These are phyloP conservation scores for Porcisia deanei DNA, from an alignment of 208 protist genomes.

Conservation along the genomic window DNA sequence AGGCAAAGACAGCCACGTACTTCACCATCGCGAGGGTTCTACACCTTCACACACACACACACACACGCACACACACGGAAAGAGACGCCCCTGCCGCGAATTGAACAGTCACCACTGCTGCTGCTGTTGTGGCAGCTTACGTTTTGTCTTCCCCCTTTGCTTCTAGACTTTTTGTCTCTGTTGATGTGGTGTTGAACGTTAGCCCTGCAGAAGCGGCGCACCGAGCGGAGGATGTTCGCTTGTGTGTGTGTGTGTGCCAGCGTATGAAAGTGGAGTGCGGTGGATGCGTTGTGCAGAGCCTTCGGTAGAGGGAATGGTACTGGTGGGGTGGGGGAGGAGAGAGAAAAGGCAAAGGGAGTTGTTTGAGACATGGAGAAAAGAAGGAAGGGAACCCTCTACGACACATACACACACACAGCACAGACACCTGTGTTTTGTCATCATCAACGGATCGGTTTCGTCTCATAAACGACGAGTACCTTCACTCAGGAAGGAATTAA, in stretches of 20 bases:
- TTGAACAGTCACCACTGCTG: not conserved
- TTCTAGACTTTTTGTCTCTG: too few relatives aligned
- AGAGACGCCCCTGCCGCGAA: not conserved
- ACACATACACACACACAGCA: not conserved
- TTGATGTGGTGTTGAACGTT: too few relatives aligned
- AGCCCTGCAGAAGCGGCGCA: not conserved
- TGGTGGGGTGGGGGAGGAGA: not conserved
- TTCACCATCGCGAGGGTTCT: slow-evolving; percentile 34
- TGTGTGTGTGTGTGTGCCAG: slow-evolving; percentile 4
- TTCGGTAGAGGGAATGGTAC: not conserved
- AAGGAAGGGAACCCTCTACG: too few relatives aligned
- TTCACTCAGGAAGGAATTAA: not conserved
- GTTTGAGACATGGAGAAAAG: not conserved
- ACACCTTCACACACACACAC: not conserved
- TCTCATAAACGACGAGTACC: not conserved
- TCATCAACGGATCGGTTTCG: not conserved
- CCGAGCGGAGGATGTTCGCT: not conserved
- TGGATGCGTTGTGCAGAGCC: not conserved
- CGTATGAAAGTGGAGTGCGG: not conserved
- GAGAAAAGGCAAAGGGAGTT: too few relatives aligned
- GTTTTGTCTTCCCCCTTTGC: slow-evolving; percentile 14
- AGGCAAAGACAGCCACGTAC: slow-evolving; percentile 77
- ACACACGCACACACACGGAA: not conserved
- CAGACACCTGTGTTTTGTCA: not conserved
- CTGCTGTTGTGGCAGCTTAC: not conserved